phyloP scores from a whole-genome alignment of 306 rosid genomes.

The Bauhinia variegata region DNA sequence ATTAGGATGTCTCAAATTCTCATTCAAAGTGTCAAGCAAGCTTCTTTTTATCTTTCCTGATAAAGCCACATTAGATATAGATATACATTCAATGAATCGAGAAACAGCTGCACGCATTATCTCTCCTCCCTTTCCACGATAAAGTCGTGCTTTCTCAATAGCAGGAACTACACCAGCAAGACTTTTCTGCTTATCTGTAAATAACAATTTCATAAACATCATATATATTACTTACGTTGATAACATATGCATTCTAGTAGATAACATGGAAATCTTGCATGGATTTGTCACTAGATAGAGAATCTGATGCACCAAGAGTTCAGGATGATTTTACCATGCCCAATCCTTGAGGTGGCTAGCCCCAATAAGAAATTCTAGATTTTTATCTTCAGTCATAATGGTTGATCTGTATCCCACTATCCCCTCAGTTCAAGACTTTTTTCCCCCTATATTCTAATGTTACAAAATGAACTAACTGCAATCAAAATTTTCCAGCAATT shows the following conservation, averaged over 20 bases:
- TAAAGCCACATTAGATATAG: constrained; percentile 57
- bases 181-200: constrained; percentile 70
- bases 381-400: constrained; percentile 16
- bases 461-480: constrained; percentile 25
- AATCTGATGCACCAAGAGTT: background rate
- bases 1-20: constrained; percentile 95
- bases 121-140: constrained; percentile 99
- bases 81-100: constrained; percentile 80
- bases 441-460: constrained; percentile 20
- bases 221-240: background rate
- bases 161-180: constrained; percentile 82
- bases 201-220: constrained; percentile 32
- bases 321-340: constrained; percentile 14
- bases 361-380: constrained; percentile 9
- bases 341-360: constrained; percentile 24
- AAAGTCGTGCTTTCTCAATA: constrained; percentile 89
- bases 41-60: constrained; percentile 68
- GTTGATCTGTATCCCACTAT: background rate
- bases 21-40: constrained; percentile 81
- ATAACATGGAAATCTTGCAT: background rate
- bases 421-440: constrained; percentile 28
- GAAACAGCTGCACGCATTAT: constrained; percentile 97
- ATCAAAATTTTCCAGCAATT: constrained; percentile 18
- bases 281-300: constrained; percentile 6
- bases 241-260: background rate